Evolutionary conservation across 768 basidiomycete species (phyloP), one percentile per base, ranked within the genome.

Genomic region (Auriscalpium microsporum): DNA sequence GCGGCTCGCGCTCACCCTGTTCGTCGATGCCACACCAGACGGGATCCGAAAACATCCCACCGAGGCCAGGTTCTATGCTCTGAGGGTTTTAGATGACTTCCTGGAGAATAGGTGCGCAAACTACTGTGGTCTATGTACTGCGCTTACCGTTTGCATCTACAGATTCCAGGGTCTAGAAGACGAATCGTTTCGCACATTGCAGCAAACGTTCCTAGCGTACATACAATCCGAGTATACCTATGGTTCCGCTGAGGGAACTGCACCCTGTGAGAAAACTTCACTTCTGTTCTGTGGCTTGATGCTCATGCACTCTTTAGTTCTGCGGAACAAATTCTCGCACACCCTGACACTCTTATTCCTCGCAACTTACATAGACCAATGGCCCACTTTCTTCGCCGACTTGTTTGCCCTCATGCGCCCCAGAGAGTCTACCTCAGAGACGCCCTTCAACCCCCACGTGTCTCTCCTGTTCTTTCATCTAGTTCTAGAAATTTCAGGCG

Each of bases 271-370:
- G 94, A 78, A 13, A 28, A 45, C 51, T 61, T 55, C 13, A 40
- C 33, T 14, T 23, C 55, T 8, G 47, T 48, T 55, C 36, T 52
- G 33, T 50, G 33, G 33, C 45, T 56, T 62, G 54, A 65, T 60
- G 52, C 44, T 58, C 28, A 28, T 28, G 2, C 28, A 52, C 52
- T 42, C 35, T 51, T 36, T 58, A 94, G 92, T 89, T 71, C 72
- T 97, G 53, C 85, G 94, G 67, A 97, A 97, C 77, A 96, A 96
- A 70, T 91, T 93, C 73, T 89, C 90, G 28, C 90, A 93, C 73
- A 90, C 90, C 38, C 76, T 94, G 56, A 88, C 90, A 1, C 79
- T 91, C 49, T 83, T 94, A 72, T 94, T 94, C 73, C 79, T 94
- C 51, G 84, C 84, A 75, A 84, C 87, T 11, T 96, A 95, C 70